Conservation (phyloP, 2,329 filamentous ascomycete genomes). For the Neofusicoccum ribis region DNA sequence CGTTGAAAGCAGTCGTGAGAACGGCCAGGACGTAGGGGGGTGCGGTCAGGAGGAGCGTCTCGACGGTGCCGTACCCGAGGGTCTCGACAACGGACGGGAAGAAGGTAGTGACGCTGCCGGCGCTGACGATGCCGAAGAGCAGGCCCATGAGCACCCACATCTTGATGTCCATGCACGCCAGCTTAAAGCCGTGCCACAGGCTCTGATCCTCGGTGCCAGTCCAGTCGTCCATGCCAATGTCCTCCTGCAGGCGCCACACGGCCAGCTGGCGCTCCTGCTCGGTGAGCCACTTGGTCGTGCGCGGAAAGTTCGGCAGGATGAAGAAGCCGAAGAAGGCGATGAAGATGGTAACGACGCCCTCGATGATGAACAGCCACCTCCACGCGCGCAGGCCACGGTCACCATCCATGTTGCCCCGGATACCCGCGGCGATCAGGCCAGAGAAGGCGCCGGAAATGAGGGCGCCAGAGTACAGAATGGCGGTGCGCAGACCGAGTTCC, state of each 20-base stretch:
- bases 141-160: conserved; percentile 42
- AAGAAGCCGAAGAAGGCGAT: conserved; percentile 60
- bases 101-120: conserved; percentile 48
- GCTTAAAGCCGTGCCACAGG: conserved; percentile 42
- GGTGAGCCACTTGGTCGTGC: conserved; percentile 43
- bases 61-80: conserved; percentile 45
- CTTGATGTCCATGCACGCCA: conserved; percentile 42
- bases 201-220: conserved; percentile 35
- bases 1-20: conserved; percentile 63
- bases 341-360: conserved; percentile 37
- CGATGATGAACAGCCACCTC: conserved; percentile 38
- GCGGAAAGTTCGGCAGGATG: conserved; percentile 68
- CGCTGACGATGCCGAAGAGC: conserved; percentile 42
- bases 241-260: conserved; percentile 38
- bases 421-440: conserved; percentile 60
- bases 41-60: conserved; percentile 54
- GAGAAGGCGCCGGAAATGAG: conserved; percentile 72
- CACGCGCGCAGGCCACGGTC: conserved; percentile 59
- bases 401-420: conserved; percentile 65
- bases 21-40: conserved; percentile 58
- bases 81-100: conserved; percentile 46
- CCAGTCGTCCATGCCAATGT: conserved; percentile 44
- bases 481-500: conserved; percentile 66
- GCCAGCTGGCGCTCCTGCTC: conserved; percentile 42
- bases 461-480: conserved; percentile 66